Evolutionary conservation across 768 basidiomycete species (phyloP), one percentile per base, ranked within the genome.

Genomic region (Trametes gibbosa): DNA sequence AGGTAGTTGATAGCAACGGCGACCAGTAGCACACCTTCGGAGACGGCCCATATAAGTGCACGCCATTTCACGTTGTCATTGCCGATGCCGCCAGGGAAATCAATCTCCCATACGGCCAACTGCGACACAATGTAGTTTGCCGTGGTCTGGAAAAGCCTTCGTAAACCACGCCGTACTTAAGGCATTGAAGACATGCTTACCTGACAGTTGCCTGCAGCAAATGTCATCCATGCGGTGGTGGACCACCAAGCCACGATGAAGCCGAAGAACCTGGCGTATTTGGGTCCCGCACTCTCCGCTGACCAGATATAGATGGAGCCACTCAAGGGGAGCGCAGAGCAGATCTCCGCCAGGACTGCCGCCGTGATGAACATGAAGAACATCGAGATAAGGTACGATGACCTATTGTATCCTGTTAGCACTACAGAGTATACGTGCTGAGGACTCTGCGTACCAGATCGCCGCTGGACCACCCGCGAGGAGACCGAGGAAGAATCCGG

Each of bases 281-380:
- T 92, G 5, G 86, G 86, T 2, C 94, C 94, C 5, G 92, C 94
- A 67, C 92, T 92, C 69, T 93, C 93, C 17, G 92, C 93, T 0
- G 92, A 90, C 94, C 94, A 96, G 49, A 94, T 86, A 72, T 95
- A 96, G 70, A 97, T 95, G 8, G 92, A 95, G 2, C 94, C 94
- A 56, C 89, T 91, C 50, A 94, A 72, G 5, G 90, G 89, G 27
- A 95, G 77, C 5, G 92, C 90, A 40, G 93, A 95, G 72, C 93
- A 95, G 52, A 95, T 86, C 70, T 96, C 94, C 19, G 94, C 92
- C 37, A 96, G 78, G 41, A 93, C 86, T 10, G 84, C 85, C 1
- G 93, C 93, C 7, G 90, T 94, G 53, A 96, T 92, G 63, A 80
- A 81, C 91, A 94, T 92, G 71, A 93, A 92, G 43, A 94, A 69